Base-by-base conservation (phyloP, 805 yeast species). In the Candida broadrunensis region DNA sequence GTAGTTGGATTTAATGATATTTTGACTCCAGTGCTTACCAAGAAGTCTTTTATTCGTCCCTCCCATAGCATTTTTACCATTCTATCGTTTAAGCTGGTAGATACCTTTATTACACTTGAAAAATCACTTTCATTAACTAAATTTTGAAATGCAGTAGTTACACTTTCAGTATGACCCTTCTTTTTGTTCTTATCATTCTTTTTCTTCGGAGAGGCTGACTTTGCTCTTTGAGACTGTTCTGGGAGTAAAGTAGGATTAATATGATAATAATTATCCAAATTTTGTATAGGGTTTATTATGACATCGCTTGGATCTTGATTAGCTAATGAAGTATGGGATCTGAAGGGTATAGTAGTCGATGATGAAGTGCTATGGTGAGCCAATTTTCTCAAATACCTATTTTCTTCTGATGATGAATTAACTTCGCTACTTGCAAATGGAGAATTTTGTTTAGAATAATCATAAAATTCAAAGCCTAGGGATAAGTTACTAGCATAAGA, bases 401-500 rank as follows among this genome's bases (percentile, higher is more conserved):
- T 38, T 15, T 37, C 34, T 26, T 32, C 35, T 11, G 37, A 33
- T 12, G 44, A 41, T 17, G 34, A 16, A 14, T 25, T 31, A 8
- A 41, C 21, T 13, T 37, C 46, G n/a, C 38, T 35, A 30, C 37
- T 35, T 13, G 14, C 18, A 23, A 37, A 43, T 27, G 38, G 21
- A 14, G 36, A 34, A 25, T 38, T 37, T 27, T 26, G 23, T 19
- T 42, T 52, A 27, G 67, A 63, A 25, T 68, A 67, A 43, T 80
- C 78, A 83, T 91, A 88, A 17, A 90, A 59, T 52, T 90, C 97
- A 51, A 87, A 81, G 2, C 99, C 99, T 20, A 93, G 61, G 0
- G 91, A 80, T 36, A 93, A 65, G 56, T 91, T 87, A 39, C 96
- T 85, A 48, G 87, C 85, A 54, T 91, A 90, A 0, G 98, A 91